A percentile compares a stretch with the other conserved stretches of the same genome.
Conservation (phyloP, 179 eudicot species). For the Patellifolia procumbens region DNA sequence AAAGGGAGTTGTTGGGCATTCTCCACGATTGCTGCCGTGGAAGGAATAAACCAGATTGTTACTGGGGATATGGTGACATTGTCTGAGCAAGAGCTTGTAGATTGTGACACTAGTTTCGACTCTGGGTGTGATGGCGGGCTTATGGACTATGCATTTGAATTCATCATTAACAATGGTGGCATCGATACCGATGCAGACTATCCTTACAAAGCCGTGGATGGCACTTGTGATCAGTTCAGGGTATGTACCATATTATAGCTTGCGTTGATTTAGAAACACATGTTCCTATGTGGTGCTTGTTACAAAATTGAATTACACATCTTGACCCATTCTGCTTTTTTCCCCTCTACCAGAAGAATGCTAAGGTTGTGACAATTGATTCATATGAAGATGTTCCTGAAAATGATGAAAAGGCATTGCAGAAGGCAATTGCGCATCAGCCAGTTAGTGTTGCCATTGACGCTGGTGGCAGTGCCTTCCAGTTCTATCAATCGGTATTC, state of each 20-base stretch:
- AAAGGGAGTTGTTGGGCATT: constrained; percentile 95
- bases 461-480: constrained; percentile 66
- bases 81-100: constrained; percentile 85
- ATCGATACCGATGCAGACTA: no score
- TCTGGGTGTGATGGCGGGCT: constrained; percentile 80
- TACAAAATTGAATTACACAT: neutral
- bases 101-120: constrained; percentile 53
- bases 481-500: constrained; percentile 64
- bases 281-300: neutral
- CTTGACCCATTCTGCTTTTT: neutral
- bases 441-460: constrained; percentile 90
- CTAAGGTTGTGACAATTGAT: no score
- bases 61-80: constrained; percentile 57
- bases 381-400: no score
- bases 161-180: no score
- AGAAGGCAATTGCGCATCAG: constrained; percentile 89
- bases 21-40: constrained; percentile 81
- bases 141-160: no score
- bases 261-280: neutral
- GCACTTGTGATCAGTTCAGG: no score
- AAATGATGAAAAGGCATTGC: no score
- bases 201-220: no score
- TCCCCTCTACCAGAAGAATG: constrained; percentile 48
- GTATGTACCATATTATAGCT: neutral
- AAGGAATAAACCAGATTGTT: constrained; percentile 67